Percentiles rank a stretch among this genome's conserved stretches.
These are phyloP conservation scores for Leptomonas pyrrhocoris DNA, from an alignment of 208 protist genomes.

Conservation along the genomic window DNA sequence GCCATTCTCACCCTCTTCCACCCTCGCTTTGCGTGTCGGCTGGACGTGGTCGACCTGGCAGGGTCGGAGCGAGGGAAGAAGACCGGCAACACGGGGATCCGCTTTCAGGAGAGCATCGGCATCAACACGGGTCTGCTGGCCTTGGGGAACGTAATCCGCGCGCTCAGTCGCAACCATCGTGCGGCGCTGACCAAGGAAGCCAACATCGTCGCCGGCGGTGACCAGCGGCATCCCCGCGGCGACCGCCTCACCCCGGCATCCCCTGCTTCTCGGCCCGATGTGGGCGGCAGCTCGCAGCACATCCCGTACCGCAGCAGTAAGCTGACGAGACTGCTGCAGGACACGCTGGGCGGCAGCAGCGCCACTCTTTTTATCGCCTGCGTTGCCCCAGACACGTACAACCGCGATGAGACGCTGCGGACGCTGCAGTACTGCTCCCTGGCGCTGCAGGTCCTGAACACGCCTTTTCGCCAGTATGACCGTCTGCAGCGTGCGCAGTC, in stretches of 20 bases:
- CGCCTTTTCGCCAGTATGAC: slow-evolving; percentile 55
- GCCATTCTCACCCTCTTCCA: slow-evolving; percentile 93
- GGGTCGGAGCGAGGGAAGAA: slow-evolving; percentile 86
- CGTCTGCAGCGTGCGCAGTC: slow-evolving; percentile 34
- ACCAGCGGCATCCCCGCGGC: not conserved
- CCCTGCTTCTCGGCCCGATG: not conserved
- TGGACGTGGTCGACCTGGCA: slow-evolving; percentile 96
- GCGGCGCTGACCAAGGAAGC: not conserved
- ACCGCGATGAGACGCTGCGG: slow-evolving; percentile 86
- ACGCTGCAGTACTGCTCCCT: slow-evolving; percentile 94
- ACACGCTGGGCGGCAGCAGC: slow-evolving; percentile 89
- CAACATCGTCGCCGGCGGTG: not conserved
- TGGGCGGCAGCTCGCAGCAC: slow-evolving; percentile 30
- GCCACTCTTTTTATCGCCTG: slow-evolving; percentile 89
- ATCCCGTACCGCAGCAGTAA: slow-evolving; percentile 91
- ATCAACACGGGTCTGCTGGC: slow-evolving; percentile 94
- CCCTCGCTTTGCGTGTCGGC: slow-evolving; percentile 55
- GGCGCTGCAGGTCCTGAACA: slow-evolving; percentile 90
- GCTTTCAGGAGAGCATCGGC: slow-evolving; percentile 92
- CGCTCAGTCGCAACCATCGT: slow-evolving; percentile 65
- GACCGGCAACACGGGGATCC: slow-evolving; percentile 73
- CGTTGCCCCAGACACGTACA: slow-evolving; percentile 70
- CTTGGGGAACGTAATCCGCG: slow-evolving; percentile 94
- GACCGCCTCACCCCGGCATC: not conserved
- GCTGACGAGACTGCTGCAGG: slow-evolving; percentile 90